phyloP scores from a whole-genome alignment of 2,329 filamentous ascomycete genomes.

The Neobulgaria alba region DNA sequence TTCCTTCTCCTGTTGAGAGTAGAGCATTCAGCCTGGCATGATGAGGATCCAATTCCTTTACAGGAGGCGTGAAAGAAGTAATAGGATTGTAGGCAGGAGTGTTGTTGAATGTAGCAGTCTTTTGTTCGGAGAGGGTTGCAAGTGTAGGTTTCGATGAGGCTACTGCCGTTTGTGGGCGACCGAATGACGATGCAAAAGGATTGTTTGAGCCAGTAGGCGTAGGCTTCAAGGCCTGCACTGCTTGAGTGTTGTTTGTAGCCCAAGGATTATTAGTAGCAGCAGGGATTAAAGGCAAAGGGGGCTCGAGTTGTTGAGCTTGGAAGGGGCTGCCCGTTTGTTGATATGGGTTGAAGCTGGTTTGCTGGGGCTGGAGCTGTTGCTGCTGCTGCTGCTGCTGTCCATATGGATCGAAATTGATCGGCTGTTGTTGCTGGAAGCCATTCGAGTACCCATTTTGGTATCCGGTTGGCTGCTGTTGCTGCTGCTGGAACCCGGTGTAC shows the following conservation, averaged over 20 bases:
- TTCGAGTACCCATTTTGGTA: conserved; percentile 62
- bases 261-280: conserved; percentile 93
- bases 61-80: conserved; percentile 35
- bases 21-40: conserved; percentile 77
- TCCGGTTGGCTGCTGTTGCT: conserved; percentile 46
- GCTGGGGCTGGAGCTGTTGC: conserved; percentile 42
- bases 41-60: conserved; percentile 50
- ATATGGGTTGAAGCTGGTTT: conserved; percentile 48
- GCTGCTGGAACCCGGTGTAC: conserved; percentile 41
- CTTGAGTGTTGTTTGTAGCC: conserved; percentile 53
- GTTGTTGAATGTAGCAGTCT: conserved; percentile 48
- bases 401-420: conserved; percentile 62
- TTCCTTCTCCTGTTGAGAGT: conserved; percentile 78
- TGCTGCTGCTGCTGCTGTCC: conserved; percentile 47
- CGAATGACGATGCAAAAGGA: conserved; percentile 76
- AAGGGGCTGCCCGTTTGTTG: conserved; percentile 32
- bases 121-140: conserved; percentile 72
- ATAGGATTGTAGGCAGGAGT: conserved; percentile 42
- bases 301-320: conserved; percentile 41
- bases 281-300: conserved; percentile 53
- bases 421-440: conserved; percentile 58
- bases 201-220: conserved; percentile 96
- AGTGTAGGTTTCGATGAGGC: conserved; percentile 58
- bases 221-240: conserved; percentile 59
- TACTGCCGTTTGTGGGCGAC: conserved; percentile 46